These are phyloP conservation scores for Cladosporium sp. DNA, from an alignment of 2,329 filamentous ascomycete species.

Conservation along the genomic window DNA sequence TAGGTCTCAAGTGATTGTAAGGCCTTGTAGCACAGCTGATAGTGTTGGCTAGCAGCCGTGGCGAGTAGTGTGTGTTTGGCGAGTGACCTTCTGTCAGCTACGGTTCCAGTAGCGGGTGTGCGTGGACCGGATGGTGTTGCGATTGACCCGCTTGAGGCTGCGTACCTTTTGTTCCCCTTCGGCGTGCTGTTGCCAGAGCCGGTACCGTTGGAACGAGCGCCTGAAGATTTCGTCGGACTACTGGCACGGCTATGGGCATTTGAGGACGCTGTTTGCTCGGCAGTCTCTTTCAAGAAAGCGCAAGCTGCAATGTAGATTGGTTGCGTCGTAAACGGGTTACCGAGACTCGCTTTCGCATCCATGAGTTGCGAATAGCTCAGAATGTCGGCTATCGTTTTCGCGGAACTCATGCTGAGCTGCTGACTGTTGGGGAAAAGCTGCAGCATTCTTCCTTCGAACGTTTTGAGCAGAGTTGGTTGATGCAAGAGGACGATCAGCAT, in stretches of 20 bases:
- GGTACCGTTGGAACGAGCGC: constrained; percentile 45
- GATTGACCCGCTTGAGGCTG: constrained; percentile 13
- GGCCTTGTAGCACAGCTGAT: constrained; percentile 82
- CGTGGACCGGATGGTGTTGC: constrained; percentile 21
- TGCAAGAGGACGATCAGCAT: constrained; percentile 82
- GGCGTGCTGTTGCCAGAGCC: constrained; percentile 29
- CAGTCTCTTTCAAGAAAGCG: constrained; percentile 82
- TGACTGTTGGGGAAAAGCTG: constrained; percentile 78
- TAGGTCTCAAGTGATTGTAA: constrained; percentile 78
- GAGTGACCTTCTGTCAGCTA: constrained; percentile 40
- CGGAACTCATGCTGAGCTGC: constrained; percentile 80
- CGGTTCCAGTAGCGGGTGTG: constrained; percentile 10
- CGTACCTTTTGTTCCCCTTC: constrained; percentile 28
- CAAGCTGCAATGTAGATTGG: constrained; percentile 91
- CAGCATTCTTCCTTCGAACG: constrained; percentile 68
- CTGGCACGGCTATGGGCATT: constrained; percentile 56
- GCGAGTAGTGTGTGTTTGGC: constrained; percentile 74
- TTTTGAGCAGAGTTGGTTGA: constrained; percentile 78
- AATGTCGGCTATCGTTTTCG: constrained; percentile 89
- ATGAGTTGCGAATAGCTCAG: constrained; percentile 82
- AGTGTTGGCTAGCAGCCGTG: constrained; percentile 81
- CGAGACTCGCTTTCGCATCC: constrained; percentile 80
- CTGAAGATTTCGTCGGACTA: constrained; percentile 44
- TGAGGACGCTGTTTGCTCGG: constrained; percentile 64
- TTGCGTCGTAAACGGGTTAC: constrained; percentile 83